Conservation (phyloP, 805 yeast genomes). For the Zygosaccharomyces gambellarensis region DNA sequence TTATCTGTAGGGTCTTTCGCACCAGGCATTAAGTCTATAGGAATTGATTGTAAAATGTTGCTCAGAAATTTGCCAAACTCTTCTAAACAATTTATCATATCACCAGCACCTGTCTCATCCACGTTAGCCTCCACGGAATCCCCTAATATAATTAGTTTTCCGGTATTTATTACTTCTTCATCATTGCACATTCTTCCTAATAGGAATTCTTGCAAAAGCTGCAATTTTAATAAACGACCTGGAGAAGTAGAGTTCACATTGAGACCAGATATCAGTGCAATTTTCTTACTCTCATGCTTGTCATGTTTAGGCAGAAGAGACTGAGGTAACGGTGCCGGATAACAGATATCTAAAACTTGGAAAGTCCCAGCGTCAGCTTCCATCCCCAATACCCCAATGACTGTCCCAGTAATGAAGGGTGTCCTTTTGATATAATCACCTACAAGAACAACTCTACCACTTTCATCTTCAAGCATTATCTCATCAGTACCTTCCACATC, state of each 20-base stretch:
- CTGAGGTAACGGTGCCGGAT: slow-evolving; percentile 65
- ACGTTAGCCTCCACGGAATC: slow-evolving; percentile 46
- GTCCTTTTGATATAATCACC: slow-evolving; percentile 52
- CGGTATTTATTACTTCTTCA: slow-evolving; percentile 30
- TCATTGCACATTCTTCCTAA: slow-evolving; percentile 59
- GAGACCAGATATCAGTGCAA: slow-evolving; percentile 78
- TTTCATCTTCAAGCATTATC: slow-evolving; percentile 82
- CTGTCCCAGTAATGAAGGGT: slow-evolving; percentile 82
- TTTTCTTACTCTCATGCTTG: slow-evolving; percentile 34
- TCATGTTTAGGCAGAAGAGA: slow-evolving; percentile 30
- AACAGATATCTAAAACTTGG: slow-evolving; percentile 73
- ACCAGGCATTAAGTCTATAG: slow-evolving; percentile 83
- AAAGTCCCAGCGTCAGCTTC: slow-evolving; percentile 80
- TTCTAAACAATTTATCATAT: slow-evolving; percentile 50
- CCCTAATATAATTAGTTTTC: slow-evolving; percentile 67
- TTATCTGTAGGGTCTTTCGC: slow-evolving; percentile 76
- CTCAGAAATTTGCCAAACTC: slow-evolving; percentile 56
- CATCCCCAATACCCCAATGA: slow-evolving; percentile 80
- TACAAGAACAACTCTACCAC: slow-evolving; percentile 74
- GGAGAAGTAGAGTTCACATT: slow-evolving; percentile 45
- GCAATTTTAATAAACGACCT: slow-evolving; percentile 41
- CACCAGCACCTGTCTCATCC: slow-evolving; percentile 44
- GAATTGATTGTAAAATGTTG: slow-evolving; percentile 53
- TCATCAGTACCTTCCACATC: slow-evolving; percentile 53
- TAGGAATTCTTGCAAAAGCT: slow-evolving; percentile 62